phyloP scores from a whole-genome alignment of 1,139 yeast species.

The Blastobotrys buckinghamii region DNA sequence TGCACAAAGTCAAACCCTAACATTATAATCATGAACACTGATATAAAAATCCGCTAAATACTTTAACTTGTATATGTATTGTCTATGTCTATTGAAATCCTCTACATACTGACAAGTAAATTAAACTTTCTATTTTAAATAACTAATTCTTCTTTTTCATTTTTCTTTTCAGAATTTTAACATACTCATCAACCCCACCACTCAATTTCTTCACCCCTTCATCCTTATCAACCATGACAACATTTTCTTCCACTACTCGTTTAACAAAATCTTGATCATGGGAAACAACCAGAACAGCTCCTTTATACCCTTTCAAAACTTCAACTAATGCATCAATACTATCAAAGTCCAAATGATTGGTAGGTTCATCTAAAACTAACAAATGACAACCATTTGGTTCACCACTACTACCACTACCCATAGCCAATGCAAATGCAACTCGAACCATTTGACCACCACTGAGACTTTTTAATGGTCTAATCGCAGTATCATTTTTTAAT shows the following conservation, averaged over 20 bases:
- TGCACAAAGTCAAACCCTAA: too few relatives aligned
- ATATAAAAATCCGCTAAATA: too few relatives aligned
- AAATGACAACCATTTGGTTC: constrained; percentile 6
- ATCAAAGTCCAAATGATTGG: constrained; percentile 12
- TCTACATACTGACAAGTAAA: too few relatives aligned
- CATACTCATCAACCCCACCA: not conserved
- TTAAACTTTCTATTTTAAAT: too few relatives aligned
- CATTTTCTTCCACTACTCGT: not conserved
- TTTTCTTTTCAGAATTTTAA: not conserved
- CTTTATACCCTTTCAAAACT: constrained; percentile 1
- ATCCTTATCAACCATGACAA: constrained; percentile 1
- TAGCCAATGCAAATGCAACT: constrained; percentile 12
- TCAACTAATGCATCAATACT: constrained; percentile 9
- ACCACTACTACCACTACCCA: too few relatives aligned
- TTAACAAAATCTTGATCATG: constrained; percentile 12
- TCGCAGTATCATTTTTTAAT: constrained; percentile 5
- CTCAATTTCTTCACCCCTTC: not conserved
- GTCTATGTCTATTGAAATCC: too few relatives aligned
- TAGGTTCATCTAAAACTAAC: constrained; percentile 13
- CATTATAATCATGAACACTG: too few relatives aligned
- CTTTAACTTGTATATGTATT: too few relatives aligned
- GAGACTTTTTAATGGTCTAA: constrained; percentile 5
- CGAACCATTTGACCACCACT: constrained; percentile 15
- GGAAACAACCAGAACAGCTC: constrained; percentile 7
- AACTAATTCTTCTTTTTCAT: not conserved